phyloP scores from a whole-genome alignment of 331 rosid species.

The Erythrophleum ivorense region DNA sequence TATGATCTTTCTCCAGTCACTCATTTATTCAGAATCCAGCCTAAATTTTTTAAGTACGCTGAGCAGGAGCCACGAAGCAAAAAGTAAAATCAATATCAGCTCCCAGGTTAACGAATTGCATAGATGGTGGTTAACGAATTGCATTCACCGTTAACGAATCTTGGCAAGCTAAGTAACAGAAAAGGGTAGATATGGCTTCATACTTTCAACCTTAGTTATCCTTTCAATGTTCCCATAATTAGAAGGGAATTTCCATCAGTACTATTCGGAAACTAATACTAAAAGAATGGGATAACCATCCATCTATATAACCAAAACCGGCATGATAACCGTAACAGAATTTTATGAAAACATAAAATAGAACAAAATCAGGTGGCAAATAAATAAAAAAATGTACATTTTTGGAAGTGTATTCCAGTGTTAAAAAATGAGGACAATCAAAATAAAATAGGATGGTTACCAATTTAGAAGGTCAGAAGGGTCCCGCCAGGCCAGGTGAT shows the following conservation, averaged over 20 bases:
- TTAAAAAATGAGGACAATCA: slow-evolving; percentile 31
- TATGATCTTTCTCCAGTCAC: background rate
- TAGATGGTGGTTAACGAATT: too few species aligned
- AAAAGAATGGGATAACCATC: slow-evolving; percentile 4
- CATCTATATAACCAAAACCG: slow-evolving; percentile 17
- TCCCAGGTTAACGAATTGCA: too few species aligned
- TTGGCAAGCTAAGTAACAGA: background rate
- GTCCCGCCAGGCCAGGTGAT: background rate
- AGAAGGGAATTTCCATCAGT: slow-evolving; percentile 19
- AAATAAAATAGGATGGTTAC: slow-evolving; percentile 15
- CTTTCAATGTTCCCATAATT: background rate
- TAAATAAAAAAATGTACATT: slow-evolving; percentile 1
- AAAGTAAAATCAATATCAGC: background rate
- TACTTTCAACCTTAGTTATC: background rate
- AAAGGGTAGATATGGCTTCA: background rate
- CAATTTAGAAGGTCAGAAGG: background rate
- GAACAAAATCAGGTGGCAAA: slow-evolving; percentile 13
- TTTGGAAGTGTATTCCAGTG: slow-evolving; percentile 21
- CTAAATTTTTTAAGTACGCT: background rate
- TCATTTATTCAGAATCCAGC: background rate
- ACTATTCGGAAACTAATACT: background rate
- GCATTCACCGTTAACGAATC: background rate
- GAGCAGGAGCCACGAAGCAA: background rate
- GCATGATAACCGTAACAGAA: slow-evolving; percentile 22
- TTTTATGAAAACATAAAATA: background rate